phyloP scores from a whole-genome alignment of 768 basidiomycete genomes.

The Phaeotremella skinneri region DNA sequence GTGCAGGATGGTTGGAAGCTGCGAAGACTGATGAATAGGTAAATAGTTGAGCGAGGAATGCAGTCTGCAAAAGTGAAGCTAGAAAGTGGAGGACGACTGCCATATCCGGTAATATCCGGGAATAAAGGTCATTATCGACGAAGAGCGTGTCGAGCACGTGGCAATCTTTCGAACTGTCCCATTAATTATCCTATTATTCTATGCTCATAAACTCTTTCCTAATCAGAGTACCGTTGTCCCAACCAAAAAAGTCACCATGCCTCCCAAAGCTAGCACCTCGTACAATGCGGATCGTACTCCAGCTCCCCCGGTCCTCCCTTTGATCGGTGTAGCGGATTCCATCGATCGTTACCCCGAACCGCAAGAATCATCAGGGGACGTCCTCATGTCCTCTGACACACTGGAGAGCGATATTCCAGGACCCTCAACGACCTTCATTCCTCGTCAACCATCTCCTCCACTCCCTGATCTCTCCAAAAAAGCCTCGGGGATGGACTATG shows the following conservation, averaged over 20 bases:
- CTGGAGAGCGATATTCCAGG: slow-evolving; percentile 25
- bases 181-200: no score
- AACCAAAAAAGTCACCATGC: neutral
- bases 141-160: no score
- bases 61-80: neutral
- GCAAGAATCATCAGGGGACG: slow-evolving; percentile 11
- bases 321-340: slow-evolving; percentile 23
- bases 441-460: slow-evolving; percentile 34
- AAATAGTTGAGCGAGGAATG: neutral
- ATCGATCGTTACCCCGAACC: slow-evolving; percentile 30
- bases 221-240: neutral
- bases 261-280: neutral
- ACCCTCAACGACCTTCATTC: slow-evolving; percentile 37
- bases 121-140: no score
- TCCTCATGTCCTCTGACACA: slow-evolving; percentile 9
- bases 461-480: slow-evolving; percentile 17
- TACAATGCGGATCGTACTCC: neutral
- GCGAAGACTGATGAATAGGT: neutral
- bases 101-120: neutral
- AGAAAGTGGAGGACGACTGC: neutral
- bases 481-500: neutral
- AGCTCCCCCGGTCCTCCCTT: slow-evolving; percentile 6
- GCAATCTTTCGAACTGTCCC: no score
- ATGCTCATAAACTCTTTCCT: neutral
- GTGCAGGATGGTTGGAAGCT: neutral